phyloP scores from a whole-genome alignment of 805 yeast species.

The Osmozyma mogii region DNA sequence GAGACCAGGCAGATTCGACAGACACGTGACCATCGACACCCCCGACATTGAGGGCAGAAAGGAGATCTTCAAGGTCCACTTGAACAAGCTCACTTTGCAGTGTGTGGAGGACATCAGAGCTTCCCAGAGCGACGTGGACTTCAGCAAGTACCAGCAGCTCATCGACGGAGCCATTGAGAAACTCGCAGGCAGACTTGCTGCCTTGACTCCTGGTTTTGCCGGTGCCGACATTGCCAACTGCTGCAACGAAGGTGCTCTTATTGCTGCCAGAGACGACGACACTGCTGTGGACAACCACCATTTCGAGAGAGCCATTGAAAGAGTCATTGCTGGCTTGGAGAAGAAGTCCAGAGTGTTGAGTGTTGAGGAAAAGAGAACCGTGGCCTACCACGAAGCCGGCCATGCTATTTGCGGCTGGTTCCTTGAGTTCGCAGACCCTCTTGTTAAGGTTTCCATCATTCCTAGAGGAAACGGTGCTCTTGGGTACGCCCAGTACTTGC shows the following conservation, averaged over 20 bases:
- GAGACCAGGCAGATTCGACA: constrained; percentile 93
- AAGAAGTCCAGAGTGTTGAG: constrained; percentile 73
- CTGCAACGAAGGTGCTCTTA: constrained; percentile 89
- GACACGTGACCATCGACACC: constrained; percentile 77
- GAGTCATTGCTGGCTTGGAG: constrained; percentile 92
- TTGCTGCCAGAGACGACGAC: constrained; percentile 78
- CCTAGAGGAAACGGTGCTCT: constrained; percentile 93
- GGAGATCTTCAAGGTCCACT: constrained; percentile 76
- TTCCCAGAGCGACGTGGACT: constrained; percentile 29
- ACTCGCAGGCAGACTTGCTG: constrained; percentile 77
- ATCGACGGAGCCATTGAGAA: constrained; percentile 42
- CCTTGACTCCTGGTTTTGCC: constrained; percentile 89
- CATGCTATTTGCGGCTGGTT: constrained; percentile 97
- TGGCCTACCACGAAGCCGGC: constrained; percentile 95
- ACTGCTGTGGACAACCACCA: constrained; percentile 55
- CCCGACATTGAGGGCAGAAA: constrained; percentile 89
- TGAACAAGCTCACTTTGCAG: constrained; percentile 48
- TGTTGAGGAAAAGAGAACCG: constrained; percentile 73
- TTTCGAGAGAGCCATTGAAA: constrained; percentile 88
- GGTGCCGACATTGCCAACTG: constrained; percentile 96
- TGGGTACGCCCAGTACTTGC: constrained; percentile 94
- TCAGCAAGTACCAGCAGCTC: constrained; percentile 30
- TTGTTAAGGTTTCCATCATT: constrained; percentile 85
- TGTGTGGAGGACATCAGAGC: constrained; percentile 31
- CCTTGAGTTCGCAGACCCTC: constrained; percentile 79